Conservation (phyloP, 495 filamentous ascomycete genomes). For the Lophiotrema nucula region DNA sequence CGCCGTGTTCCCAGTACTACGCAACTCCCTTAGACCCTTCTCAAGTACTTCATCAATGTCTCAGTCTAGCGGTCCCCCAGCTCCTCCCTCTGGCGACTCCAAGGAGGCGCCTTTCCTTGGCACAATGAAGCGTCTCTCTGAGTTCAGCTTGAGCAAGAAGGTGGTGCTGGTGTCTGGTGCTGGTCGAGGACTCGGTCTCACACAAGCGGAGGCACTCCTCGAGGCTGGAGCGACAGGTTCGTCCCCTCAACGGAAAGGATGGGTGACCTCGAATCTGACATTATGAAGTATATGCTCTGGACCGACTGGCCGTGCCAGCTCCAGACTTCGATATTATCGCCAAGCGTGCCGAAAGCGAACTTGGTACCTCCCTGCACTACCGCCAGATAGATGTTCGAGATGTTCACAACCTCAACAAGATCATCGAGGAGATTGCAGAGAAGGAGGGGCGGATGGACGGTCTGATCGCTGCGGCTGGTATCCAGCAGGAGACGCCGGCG, state of each 20-base stretch:
- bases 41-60: not conserved
- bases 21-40: not conserved
- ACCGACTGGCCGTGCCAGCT: conserved; percentile 53
- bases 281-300: conserved; percentile 56
- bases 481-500: conserved; percentile 33
- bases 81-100: conserved; percentile 1
- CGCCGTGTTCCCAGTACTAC: not conserved
- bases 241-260: too few relatives aligned
- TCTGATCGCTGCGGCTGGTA: conserved; percentile 63
- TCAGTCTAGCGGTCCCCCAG: not conserved
- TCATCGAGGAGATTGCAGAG: conserved; percentile 66
- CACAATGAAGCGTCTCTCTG: conserved; percentile 51
- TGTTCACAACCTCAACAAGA: conserved; percentile 62
- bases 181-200: conserved; percentile 74
- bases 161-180: conserved; percentile 78
- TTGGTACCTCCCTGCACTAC: conserved; percentile 71
- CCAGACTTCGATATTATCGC: conserved; percentile 63
- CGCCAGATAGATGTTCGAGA: conserved; percentile 85
- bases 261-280: too few relatives aligned
- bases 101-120: conserved; percentile 8
- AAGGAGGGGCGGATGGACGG: conserved; percentile 75
- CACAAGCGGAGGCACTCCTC: conserved; percentile 74
- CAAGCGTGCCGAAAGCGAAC: conserved; percentile 59
- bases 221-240: conserved; percentile 70
- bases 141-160: conserved; percentile 76